phyloP scores from a whole-genome alignment of 163 green algal species.

The Chlamydomonas reinhardtii region DNA sequence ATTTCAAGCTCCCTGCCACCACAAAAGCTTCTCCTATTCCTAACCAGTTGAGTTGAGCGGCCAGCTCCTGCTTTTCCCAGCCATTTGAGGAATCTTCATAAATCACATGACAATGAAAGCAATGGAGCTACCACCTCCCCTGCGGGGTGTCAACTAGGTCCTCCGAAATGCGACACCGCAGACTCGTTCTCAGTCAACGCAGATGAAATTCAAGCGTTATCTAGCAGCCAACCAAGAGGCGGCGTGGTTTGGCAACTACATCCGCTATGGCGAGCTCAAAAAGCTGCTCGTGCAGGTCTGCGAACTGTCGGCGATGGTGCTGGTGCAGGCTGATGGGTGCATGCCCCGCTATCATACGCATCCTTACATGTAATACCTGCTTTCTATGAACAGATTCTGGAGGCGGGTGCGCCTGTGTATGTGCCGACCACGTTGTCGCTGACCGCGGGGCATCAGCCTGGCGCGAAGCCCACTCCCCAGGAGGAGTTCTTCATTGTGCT shows the following conservation, averaged over 20 bases:
- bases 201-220: slow-evolving; percentile 45
- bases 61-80: too few relatives aligned
- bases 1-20: too few relatives aligned
- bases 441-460: neutral
- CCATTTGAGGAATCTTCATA: too few relatives aligned
- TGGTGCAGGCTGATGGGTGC: neutral
- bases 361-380: neutral
- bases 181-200: neutral
- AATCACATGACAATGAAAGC: too few relatives aligned
- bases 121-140: too few relatives aligned
- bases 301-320: neutral
- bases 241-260: slow-evolving; percentile 41
- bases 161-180: too few relatives aligned
- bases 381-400: slow-evolving; percentile 5
- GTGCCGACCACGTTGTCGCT: slow-evolving; percentile 31
- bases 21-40: too few relatives aligned
- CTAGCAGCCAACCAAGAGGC: slow-evolving; percentile 28
- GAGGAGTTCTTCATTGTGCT: slow-evolving; percentile 49
- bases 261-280: slow-evolving; percentile 56
- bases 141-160: neutral
- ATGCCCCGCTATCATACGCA: neutral
- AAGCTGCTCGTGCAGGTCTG: slow-evolving; percentile 47
- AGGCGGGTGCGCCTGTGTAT: slow-evolving; percentile 13
- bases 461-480: slow-evolving; percentile 12
- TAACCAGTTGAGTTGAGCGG: too few relatives aligned